These are phyloP conservation scores for Nigrospora osmanthi DNA, from an alignment of 2,329 filamentous ascomycete species.

Conservation along the genomic window DNA sequence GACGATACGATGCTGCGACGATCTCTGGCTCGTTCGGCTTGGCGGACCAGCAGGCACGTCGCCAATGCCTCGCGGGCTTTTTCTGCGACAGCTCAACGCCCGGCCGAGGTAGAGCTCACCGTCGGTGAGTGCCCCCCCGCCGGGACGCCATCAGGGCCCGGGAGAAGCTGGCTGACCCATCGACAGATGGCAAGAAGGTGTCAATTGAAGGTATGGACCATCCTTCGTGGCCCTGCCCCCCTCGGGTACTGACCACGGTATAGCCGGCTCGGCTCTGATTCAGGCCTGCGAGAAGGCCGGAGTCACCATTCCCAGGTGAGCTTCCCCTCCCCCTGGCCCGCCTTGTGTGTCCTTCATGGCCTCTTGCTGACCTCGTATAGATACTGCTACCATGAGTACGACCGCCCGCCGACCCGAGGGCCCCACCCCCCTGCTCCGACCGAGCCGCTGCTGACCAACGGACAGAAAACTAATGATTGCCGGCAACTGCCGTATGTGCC, in stretches of 20 bases:
- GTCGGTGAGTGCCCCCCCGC: conserved; percentile 55
- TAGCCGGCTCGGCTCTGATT: conserved; percentile 93
- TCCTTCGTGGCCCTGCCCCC: background rate
- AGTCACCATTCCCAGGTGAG: conserved; percentile 74
- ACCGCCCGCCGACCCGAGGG: conserved; percentile 19
- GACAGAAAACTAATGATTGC: conserved; percentile 93
- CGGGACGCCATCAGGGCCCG: conserved; percentile 16
- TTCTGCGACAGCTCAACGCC: conserved; percentile 68
- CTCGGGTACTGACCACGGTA: conserved; percentile 27
- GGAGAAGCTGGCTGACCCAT: conserved; percentile 10
- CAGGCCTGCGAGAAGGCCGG: conserved; percentile 99
- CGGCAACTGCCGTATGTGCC: conserved; percentile 98
- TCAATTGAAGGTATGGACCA: conserved; percentile 77
- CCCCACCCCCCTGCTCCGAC: conserved; percentile 7
- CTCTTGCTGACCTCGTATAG: conserved; percentile 36
- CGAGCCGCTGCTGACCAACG: conserved; percentile 28
- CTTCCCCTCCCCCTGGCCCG: conserved; percentile 3
- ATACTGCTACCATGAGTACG: conserved; percentile 98
- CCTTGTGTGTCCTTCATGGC: conserved; percentile 14
- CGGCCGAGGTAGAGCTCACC: conserved; percentile 93
- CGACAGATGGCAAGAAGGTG: conserved; percentile 91
- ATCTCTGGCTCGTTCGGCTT: conserved; percentile 60
- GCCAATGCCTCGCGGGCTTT: conserved; percentile 67
- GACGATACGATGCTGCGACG: conserved; percentile 63
- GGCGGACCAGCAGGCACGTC: conserved; percentile 54